These are phyloP conservation scores for Pinus taeda DNA, from an alignment of 75 land plant species.

Conservation along the genomic window DNA sequence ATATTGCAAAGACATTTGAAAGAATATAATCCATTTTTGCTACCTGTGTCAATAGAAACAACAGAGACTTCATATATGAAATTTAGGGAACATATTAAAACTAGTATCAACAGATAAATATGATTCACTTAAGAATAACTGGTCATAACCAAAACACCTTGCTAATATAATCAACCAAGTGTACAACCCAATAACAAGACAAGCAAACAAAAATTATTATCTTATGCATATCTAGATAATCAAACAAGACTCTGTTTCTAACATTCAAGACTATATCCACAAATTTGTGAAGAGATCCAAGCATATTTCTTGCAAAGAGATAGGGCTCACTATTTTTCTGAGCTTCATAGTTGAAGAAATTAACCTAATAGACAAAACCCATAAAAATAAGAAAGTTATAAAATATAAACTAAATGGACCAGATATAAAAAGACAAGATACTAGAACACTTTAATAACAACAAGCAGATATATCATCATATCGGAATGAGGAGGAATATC, in stretches of 20 bases:
- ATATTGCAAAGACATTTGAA: too few species aligned
- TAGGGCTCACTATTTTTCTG: not conserved
- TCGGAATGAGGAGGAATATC: not conserved
- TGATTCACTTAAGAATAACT: too few species aligned
- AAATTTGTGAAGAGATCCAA: constrained; percentile 27
- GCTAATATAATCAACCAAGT: not conserved
- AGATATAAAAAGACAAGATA: not conserved
- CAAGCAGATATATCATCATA: too few species aligned
- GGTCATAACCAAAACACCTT: too few species aligned
- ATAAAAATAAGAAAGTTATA: too few species aligned
- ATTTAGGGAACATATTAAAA: too few species aligned
- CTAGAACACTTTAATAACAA: too few species aligned
- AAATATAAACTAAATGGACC: not conserved
- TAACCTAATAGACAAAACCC: constrained; percentile 9
- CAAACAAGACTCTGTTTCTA: constrained; percentile 46
- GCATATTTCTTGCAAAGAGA: constrained; percentile 11
- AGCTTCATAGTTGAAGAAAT: constrained; percentile 16
- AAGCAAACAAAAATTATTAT: constrained; percentile 31
- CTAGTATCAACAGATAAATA: too few species aligned
- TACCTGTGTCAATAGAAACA: too few species aligned
- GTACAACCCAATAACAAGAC: not conserved
- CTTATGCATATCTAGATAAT: constrained; percentile 60
- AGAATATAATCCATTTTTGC: too few species aligned
- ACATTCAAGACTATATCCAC: constrained; percentile 46
- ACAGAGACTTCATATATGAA: too few species aligned